Conservation (phyloP, 225 moss, liverwort and hornwort species). For the Pseudoscleropodium purum region DNA sequence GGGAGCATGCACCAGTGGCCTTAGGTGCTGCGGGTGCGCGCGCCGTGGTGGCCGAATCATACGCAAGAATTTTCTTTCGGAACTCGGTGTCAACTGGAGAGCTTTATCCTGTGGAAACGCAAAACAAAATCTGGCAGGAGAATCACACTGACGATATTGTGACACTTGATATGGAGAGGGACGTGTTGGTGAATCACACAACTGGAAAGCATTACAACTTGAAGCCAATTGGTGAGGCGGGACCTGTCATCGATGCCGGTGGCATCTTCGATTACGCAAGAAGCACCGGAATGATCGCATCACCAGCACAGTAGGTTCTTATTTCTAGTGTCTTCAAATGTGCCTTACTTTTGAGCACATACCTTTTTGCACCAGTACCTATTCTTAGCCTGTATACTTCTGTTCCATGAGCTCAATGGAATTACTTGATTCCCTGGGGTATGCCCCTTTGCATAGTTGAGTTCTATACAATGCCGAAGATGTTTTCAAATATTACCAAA, state of each 20-base stretch:
- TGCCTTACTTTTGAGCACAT: neutral
- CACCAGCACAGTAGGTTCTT: constrained; percentile 21
- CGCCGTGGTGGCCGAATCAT: constrained; percentile 76
- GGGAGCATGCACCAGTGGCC: constrained; percentile 91
- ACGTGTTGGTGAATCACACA: constrained; percentile 71
- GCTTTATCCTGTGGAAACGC: constrained; percentile 72
- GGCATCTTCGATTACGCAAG: constrained; percentile 80
- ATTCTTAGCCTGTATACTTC: neutral
- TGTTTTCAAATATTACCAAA: neutral
- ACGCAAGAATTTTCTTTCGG: constrained; percentile 75
- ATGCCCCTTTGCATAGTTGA: neutral
- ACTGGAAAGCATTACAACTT: constrained; percentile 65
- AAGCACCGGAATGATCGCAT: constrained; percentile 72
- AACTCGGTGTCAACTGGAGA: constrained; percentile 88
- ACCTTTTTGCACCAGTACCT: neutral
- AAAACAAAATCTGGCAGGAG: constrained; percentile 46
- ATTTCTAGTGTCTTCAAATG: neutral
- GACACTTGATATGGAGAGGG: constrained; percentile 67
- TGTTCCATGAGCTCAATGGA: neutral
- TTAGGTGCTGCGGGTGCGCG: constrained; percentile 71
- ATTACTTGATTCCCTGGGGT: neutral
- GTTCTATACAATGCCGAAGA: neutral
- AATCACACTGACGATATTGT: constrained; percentile 68
- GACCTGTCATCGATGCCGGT: constrained; percentile 85
- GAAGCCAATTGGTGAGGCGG: constrained; percentile 84